Evolutionary conservation across 1,284 basidiomycete genomes (phyloP).

Genomic region (Ceraceosorus guamensis): DNA sequence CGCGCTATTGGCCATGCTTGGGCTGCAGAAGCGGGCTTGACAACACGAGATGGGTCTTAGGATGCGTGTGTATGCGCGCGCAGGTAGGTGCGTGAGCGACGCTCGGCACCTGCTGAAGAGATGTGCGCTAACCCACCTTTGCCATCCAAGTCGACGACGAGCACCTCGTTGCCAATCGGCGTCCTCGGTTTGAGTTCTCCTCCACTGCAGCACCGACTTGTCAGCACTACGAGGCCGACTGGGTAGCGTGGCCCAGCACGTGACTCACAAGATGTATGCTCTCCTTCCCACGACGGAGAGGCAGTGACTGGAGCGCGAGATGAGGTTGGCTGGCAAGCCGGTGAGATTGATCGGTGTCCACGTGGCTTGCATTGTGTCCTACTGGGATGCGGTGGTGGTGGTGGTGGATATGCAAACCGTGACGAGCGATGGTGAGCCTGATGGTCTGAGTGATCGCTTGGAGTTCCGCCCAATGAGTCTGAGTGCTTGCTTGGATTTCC

Average conservation of each 20-base stretch:
- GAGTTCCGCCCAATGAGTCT: no score
- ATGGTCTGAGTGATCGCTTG: no score
- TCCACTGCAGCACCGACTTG: constrained; percentile 14
- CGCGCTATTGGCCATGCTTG: constrained; percentile 37
- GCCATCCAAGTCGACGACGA: constrained; percentile 12
- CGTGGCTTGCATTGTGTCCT: no score
- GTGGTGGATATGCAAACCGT: no score
- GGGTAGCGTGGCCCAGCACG: neutral
- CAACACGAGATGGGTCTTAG: neutral
- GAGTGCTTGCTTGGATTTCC: no score
- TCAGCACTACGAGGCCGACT: neutral
- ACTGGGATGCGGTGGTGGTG: no score
- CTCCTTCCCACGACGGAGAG: neutral
- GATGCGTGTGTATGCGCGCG: neutral
- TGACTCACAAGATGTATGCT: neutral
- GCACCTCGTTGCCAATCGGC: constrained; percentile 46
- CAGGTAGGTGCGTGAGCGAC: no score
- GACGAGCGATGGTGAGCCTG: no score
- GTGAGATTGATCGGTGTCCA: no score
- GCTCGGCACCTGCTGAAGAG: no score
- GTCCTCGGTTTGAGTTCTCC: constrained; percentile 52
- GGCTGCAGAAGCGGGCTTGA: neutral
- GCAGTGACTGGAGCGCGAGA: neutral
- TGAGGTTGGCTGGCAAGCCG: no score
- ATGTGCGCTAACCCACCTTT: neutral